Evolutionary conservation across 2,329 filamentous ascomycete genomes (phyloP).

Genomic region (Cryphonectria nitschkei): DNA sequence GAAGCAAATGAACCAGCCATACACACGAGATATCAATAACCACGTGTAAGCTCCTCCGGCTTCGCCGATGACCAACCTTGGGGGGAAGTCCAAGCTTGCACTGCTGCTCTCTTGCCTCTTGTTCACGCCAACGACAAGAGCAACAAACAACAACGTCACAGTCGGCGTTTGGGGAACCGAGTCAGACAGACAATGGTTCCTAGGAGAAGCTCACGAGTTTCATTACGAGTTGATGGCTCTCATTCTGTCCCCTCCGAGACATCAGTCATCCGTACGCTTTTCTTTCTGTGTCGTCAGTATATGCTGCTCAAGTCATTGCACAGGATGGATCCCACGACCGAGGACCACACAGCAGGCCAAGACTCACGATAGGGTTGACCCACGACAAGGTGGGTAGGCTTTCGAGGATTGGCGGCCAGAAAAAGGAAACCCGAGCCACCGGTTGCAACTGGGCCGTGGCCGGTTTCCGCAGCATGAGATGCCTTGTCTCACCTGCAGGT

Average conservation of each 20-base stretch:
- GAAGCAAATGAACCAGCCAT: slow-evolving; percentile 4
- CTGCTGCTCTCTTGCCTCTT: neutral
- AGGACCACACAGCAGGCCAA: neutral
- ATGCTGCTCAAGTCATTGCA: neutral
- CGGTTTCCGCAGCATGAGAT: slow-evolving; percentile 11
- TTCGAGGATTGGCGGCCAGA: neutral
- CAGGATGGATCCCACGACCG: neutral
- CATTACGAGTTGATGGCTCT: neutral
- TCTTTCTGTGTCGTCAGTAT: neutral
- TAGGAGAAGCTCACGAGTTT: neutral
- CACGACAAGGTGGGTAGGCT: neutral
- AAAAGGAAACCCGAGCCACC: neutral
- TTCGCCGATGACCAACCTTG: slow-evolving; percentile 1
- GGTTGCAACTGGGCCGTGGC: neutral
- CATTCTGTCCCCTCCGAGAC: neutral
- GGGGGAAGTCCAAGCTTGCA: neutral
- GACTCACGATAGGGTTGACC: neutral
- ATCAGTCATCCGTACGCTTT: neutral
- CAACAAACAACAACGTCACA: neutral
- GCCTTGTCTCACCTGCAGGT: slow-evolving; percentile 1
- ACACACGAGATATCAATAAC: neutral
- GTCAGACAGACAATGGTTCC: neutral
- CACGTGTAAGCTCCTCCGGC: neutral
- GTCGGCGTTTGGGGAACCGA: neutral
- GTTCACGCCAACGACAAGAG: neutral